These are phyloP conservation scores for Coemansia sp. DNA, from an alignment of 192 early-diverging fungal genomes.

Conservation along the genomic window DNA sequence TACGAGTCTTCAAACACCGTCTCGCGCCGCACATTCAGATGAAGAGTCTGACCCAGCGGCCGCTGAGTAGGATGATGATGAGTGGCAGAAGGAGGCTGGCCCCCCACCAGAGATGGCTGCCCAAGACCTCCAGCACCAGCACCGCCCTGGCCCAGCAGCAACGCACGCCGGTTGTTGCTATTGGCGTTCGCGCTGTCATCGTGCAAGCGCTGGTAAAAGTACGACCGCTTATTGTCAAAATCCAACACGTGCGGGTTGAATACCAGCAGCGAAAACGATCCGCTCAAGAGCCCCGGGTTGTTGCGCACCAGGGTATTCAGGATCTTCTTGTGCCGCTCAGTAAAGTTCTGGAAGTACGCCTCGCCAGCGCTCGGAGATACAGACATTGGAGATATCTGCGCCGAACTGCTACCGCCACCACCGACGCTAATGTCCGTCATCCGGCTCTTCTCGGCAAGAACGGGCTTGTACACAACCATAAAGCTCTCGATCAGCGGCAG, in stretches of 20 bases:
- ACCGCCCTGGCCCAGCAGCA: neutral
- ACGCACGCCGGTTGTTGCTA: neutral
- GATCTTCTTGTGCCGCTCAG: constrained; percentile 93
- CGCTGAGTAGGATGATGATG: constrained; percentile 3
- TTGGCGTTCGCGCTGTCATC: constrained; percentile 60
- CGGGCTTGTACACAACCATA: constrained; percentile 96
- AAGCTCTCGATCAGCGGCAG: constrained; percentile 95
- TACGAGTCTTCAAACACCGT: constrained; percentile 97
- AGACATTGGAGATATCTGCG: constrained; percentile 23
- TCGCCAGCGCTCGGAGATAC: constrained; percentile 24
- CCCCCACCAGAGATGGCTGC: constrained; percentile 1
- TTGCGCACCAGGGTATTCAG: constrained; percentile 97
- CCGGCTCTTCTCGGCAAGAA: constrained; percentile 55
- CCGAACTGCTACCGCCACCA: constrained; percentile 20
- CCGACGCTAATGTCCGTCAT: neutral
- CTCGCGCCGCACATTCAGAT: constrained; percentile 88
- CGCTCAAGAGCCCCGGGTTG: constrained; percentile 93
- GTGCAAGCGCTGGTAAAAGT: constrained; percentile 94
- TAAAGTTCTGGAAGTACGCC: constrained; percentile 85
- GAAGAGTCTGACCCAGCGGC: constrained; percentile 58
- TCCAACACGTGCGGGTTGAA: constrained; percentile 96
- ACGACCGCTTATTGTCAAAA: constrained; percentile 99
- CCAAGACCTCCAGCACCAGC: constrained; percentile 3
- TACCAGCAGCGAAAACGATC: constrained; percentile 95
- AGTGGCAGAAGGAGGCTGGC: neutral